Conservation (phyloP, 1,284 basidiomycete genomes). For the Retiboletus fuscus region DNA sequence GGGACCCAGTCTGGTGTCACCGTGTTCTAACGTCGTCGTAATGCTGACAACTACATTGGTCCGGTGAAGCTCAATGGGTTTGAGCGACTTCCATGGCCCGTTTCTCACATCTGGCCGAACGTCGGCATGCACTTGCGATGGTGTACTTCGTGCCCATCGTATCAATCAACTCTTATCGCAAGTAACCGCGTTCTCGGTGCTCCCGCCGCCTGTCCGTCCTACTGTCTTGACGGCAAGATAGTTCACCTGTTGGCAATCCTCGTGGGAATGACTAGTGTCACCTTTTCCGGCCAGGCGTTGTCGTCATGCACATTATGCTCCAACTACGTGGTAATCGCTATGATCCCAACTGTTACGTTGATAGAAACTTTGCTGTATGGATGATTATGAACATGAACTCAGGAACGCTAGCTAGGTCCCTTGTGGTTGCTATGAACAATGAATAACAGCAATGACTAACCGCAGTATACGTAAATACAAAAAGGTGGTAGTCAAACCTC, state of each 20-base stretch:
- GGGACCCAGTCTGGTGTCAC: conserved; percentile 86
- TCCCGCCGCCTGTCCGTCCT: conserved; percentile 12
- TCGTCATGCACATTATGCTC: conserved; percentile 44
- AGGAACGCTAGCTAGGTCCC: background rate
- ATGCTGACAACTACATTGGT: conserved; percentile 23
- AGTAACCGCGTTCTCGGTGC: conserved; percentile 29
- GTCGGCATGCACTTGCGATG: conserved; percentile 25
- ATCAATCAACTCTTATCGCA: conserved; percentile 33
- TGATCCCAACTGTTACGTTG: conserved; percentile 31
- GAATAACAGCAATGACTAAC: conserved; percentile 1
- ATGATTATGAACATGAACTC: conserved; percentile 38
- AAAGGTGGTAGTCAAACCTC: background rate
- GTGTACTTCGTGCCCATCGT: conserved; percentile 22
- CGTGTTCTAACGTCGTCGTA: conserved; percentile 67
- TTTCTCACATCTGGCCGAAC: conserved; percentile 26
- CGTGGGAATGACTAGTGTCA: conserved; percentile 8
- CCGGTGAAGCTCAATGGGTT: conserved; percentile 25
- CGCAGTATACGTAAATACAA: conserved; percentile 2
- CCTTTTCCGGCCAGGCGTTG: conserved; percentile 18
- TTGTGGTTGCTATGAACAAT: conserved; percentile 5
- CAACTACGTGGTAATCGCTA: conserved; percentile 27
- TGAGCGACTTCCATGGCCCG: conserved; percentile 28
- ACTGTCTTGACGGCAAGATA: conserved; percentile 20
- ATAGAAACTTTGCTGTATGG: conserved; percentile 32
- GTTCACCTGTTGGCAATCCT: conserved; percentile 18